Conservation (phyloP, 768 basidiomycete species). For the Calvatia gigantea region DNA sequence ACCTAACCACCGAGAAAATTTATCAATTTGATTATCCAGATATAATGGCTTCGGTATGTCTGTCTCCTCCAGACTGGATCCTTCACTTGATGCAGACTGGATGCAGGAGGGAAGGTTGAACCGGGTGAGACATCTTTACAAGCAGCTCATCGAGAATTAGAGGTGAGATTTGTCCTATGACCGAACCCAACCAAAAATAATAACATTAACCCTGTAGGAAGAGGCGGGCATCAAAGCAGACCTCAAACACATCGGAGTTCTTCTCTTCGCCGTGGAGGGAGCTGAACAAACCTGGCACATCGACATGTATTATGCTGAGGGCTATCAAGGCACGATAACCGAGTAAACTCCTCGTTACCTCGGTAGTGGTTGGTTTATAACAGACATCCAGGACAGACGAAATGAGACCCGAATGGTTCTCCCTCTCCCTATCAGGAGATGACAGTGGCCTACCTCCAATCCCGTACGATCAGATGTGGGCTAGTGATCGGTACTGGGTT, state of each 20-base stretch:
- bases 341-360: conserved; percentile 51
- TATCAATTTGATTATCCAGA: conserved; percentile 32
- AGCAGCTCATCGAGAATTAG: conserved; percentile 75
- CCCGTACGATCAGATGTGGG: conserved; percentile 62
- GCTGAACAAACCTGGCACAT: conserved; percentile 65
- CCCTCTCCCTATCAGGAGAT: conserved; percentile 20
- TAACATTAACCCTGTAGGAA: conserved; percentile 47
- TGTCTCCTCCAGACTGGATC: not conserved
- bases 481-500: conserved; percentile 66
- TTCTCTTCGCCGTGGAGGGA: conserved; percentile 59
- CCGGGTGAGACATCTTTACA: conserved; percentile 60
- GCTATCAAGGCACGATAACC: conserved; percentile 54
- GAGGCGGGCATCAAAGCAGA: conserved; percentile 74
- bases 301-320: conserved; percentile 63
- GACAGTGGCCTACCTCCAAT: conserved; percentile 29
- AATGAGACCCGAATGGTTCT: conserved; percentile 85
- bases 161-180: conserved; percentile 32
- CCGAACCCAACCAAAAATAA: not conserved
- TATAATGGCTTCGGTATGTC: conserved; percentile 78
- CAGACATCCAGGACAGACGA: conserved; percentile 67
- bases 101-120: conserved; percentile 75
- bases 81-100: not conserved
- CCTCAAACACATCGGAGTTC: conserved; percentile 57
- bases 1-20: not conserved
- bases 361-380: not conserved